These are phyloP conservation scores for Apiospora saccharicola DNA, from an alignment of 2,329 filamentous ascomycete species.

Conservation along the genomic window DNA sequence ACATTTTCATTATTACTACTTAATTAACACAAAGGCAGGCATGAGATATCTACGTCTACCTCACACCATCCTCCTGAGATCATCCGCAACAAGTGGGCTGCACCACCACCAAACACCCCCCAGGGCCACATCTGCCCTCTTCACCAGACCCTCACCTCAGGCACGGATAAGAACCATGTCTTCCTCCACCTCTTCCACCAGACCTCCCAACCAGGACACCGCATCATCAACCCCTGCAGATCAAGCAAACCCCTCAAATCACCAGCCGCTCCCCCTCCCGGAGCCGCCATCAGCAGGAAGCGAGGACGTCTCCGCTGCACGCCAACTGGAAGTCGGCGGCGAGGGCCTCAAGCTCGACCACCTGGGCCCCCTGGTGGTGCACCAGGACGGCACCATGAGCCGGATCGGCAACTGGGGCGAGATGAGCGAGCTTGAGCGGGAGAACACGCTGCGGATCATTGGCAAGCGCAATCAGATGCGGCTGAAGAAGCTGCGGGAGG, in stretches of 20 bases:
- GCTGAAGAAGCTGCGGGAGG: slow-evolving; percentile 59
- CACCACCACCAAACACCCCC: background rate
- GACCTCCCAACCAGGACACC: background rate
- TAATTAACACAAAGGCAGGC: background rate
- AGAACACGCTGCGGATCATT: slow-evolving; percentile 71
- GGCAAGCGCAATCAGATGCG: slow-evolving; percentile 72
- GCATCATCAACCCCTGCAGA: background rate
- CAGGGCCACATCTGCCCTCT: background rate
- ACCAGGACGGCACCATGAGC: slow-evolving; percentile 74
- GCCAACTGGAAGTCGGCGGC: slow-evolving; percentile 43
- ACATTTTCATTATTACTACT: background rate
- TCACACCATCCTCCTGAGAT: background rate
- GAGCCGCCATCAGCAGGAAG: slow-evolving; percentile 28
- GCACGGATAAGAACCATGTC: background rate
- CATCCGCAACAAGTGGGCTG: background rate
- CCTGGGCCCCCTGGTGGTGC: slow-evolving; percentile 77
- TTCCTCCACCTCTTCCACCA: background rate
- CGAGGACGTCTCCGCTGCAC: slow-evolving; percentile 30
- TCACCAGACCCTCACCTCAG: background rate
- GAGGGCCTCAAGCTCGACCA: slow-evolving; percentile 67
- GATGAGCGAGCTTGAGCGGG: slow-evolving; percentile 73
- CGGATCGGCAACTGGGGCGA: slow-evolving; percentile 76
- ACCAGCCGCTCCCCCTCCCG: slow-evolving; percentile 30
- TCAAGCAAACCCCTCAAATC: background rate
- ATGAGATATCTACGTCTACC: slow-evolving; percentile 7